phyloP scores from a whole-genome alignment of 352 stramenopile species.

The Pelagophyceae sp. region DNA sequence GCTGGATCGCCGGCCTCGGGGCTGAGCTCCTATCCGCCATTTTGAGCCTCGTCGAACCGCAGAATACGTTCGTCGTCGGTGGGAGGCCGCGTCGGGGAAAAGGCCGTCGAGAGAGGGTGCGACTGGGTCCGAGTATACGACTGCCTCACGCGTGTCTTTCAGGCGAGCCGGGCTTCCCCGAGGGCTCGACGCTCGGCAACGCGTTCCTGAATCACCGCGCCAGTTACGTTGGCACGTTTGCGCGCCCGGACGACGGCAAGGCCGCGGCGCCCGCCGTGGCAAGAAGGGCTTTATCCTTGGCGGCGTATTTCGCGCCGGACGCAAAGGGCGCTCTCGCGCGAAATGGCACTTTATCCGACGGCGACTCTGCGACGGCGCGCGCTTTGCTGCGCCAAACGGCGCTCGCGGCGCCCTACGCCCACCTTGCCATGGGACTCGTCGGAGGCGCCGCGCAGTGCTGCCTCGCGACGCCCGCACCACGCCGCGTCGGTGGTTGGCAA shows the following conservation, averaged over 20 bases:
- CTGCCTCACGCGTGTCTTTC: no score
- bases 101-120: no score
- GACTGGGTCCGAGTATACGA: neutral
- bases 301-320: neutral
- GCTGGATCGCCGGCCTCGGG: conserved; percentile 83
- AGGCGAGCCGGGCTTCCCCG: neutral
- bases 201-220: neutral
- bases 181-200: neutral
- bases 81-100: no score
- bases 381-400: neutral
- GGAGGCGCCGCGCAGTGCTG: neutral
- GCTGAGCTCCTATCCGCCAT: conserved; percentile 59
- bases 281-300: neutral
- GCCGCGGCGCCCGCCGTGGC: neutral
- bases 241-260: neutral
- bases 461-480: neutral
- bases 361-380: neutral
- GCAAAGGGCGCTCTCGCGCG: neutral
- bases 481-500: no score
- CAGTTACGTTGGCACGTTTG: neutral
- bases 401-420: neutral
- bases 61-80: neutral
- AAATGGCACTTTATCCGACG: neutral
- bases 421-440: neutral
- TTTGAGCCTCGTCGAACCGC: neutral